These are phyloP conservation scores for Acacia pycnantha DNA, from an alignment of 331 rosid species.

Conservation along the genomic window DNA sequence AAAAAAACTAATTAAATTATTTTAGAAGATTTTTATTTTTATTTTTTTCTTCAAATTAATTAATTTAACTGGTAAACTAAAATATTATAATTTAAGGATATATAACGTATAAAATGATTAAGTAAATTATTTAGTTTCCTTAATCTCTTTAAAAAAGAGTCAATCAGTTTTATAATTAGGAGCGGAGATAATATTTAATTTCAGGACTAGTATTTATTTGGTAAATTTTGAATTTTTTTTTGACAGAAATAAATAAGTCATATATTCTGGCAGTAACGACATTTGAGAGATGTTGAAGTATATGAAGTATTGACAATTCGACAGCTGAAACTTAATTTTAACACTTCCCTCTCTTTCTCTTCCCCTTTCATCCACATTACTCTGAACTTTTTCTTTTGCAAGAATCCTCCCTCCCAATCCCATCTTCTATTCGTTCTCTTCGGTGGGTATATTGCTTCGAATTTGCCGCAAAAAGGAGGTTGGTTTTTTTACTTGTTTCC, in stretches of 20 bases:
- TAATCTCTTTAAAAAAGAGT: too few relatives aligned
- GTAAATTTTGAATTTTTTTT: not conserved
- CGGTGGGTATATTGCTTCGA: not conserved
- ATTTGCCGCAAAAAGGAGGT: constrained; percentile 9
- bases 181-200: too few relatives aligned
- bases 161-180: too few relatives aligned
- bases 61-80: too few relatives aligned
- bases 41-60: too few relatives aligned
- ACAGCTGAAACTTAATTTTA: constrained; percentile 17
- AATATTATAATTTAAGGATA: too few relatives aligned
- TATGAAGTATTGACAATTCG: not conserved
- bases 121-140: too few relatives aligned
- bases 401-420: constrained; percentile 13
- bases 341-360: constrained; percentile 33
- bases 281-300: not conserved
- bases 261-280: not conserved
- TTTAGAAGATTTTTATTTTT: too few relatives aligned
- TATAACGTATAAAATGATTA: too few relatives aligned
- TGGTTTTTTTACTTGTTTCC: not conserved
- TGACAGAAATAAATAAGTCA: not conserved
- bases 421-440: not conserved
- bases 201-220: not conserved
- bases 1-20: too few relatives aligned
- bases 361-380: not conserved
- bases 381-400: not conserved